Percentiles rank a stretch among this genome's conserved stretches.
phyloP scores from a whole-genome alignment of 768 basidiomycete genomes.

The Lactifluus rugatus region DNA sequence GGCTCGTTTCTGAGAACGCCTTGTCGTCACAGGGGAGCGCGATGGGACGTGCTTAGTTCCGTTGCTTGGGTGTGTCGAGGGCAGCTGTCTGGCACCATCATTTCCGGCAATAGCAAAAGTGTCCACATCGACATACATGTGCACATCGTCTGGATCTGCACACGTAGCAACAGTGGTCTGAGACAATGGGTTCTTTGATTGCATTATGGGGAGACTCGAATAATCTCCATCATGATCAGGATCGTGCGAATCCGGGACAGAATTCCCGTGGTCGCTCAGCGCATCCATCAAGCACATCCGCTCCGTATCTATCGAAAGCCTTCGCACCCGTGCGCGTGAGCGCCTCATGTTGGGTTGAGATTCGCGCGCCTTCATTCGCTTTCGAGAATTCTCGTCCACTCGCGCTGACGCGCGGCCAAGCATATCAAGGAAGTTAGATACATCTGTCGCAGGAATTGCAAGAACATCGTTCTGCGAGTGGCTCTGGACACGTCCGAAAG shows the following conservation, averaged over 20 bases:
- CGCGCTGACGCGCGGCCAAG: slow-evolving; percentile 12
- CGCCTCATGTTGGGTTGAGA: not conserved
- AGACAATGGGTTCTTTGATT: not conserved
- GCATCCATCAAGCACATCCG: not conserved
- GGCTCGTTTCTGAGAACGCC: not conserved
- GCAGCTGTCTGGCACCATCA: not conserved
- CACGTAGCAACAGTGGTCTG: not conserved
- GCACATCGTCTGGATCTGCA: not conserved
- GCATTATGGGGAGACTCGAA: slow-evolving; percentile 11
- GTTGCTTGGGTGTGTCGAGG: not conserved
- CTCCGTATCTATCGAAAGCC: not conserved
- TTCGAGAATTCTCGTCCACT: slow-evolving; percentile 13
- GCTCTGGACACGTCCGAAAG: not conserved
- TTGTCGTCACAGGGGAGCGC: not conserved
- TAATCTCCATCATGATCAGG: not conserved
- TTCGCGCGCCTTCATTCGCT: slow-evolving; percentile 6
- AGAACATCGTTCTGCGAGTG: slow-evolving; percentile 1
- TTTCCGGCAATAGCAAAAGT: not conserved
- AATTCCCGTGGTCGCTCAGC: not conserved
- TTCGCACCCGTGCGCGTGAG: not conserved
- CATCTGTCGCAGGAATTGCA: slow-evolving; percentile 1
- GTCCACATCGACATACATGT: not conserved
- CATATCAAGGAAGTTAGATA: slow-evolving; percentile 8
- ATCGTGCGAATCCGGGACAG: not conserved
- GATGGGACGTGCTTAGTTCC: not conserved